phyloP scores from a whole-genome alignment of 1,139 yeast genomes.

The Pichia norvegensis region DNA sequence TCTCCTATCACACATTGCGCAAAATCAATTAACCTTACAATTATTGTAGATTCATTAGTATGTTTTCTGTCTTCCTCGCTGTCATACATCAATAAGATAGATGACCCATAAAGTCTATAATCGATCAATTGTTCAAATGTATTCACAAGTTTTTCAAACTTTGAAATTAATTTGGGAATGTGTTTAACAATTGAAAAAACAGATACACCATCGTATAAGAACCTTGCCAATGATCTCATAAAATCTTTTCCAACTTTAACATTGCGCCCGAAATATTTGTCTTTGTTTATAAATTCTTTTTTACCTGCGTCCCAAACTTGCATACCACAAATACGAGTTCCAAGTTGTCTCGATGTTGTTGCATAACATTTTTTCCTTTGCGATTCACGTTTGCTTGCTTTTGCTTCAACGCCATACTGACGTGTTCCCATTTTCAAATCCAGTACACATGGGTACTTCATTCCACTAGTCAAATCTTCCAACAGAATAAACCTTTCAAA shows the following conservation, averaged over 20 bases:
- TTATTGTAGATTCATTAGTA: slow-evolving; percentile 18
- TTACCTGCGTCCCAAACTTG: slow-evolving; percentile 62
- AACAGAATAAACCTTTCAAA: slow-evolving; percentile 79
- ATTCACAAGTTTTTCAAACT: slow-evolving; percentile 48
- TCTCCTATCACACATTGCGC: slow-evolving; percentile 87
- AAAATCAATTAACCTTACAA: slow-evolving; percentile 81
- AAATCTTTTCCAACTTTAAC: slow-evolving; percentile 72
- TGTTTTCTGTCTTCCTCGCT: slow-evolving; percentile 26
- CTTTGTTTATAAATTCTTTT: slow-evolving; percentile 54
- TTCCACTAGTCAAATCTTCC: slow-evolving; percentile 82
- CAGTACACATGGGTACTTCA: slow-evolving; percentile 80
- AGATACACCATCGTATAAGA: slow-evolving; percentile 66
- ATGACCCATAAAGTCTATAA: slow-evolving; percentile 90
- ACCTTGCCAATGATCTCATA: slow-evolving; percentile 63
- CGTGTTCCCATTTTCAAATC: slow-evolving; percentile 98
- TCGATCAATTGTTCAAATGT: slow-evolving; percentile 55
- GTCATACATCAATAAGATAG: slow-evolving; percentile 83
- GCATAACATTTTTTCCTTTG: slow-evolving; percentile 73
- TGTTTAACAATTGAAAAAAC: slow-evolving; percentile 56
- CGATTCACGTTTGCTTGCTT: slow-evolving; percentile 59
- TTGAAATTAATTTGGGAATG: slow-evolving; percentile 57
- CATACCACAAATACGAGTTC: slow-evolving; percentile 93
- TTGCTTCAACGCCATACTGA: slow-evolving; percentile 95
- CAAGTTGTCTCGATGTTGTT: slow-evolving; percentile 76
- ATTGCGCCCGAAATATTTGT: slow-evolving; percentile 86